Evolutionary conservation across 1,139 yeast genomes (phyloP).

Genomic region (Wickerhamomyces sp.): DNA sequence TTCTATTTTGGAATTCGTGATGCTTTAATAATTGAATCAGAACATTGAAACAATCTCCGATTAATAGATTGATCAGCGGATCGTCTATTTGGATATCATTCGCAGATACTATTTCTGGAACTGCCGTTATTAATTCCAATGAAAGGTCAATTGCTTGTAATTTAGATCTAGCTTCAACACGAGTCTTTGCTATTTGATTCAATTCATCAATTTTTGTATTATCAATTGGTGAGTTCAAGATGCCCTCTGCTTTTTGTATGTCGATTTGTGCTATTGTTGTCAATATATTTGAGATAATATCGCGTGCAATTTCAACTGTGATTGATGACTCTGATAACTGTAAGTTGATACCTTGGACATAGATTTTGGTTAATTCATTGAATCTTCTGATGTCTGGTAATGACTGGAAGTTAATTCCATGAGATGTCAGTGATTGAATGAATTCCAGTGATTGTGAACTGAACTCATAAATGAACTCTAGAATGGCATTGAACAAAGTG

Average conservation of each 20-base stretch:
- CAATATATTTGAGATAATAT: constrained; percentile 12
- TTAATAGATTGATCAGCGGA: constrained; percentile 28
- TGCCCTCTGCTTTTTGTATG: constrained; percentile 34
- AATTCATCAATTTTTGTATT: constrained; percentile 38
- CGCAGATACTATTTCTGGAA: constrained; percentile 53
- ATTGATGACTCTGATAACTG: constrained; percentile 46
- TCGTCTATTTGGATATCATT: constrained; percentile 21
- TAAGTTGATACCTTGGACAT: constrained; percentile 56
- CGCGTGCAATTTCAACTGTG: constrained; percentile 2
- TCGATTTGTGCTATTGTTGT: constrained; percentile 34
- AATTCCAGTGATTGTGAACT: constrained; percentile 62
- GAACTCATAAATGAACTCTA: constrained; percentile 64
- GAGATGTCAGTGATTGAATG: constrained; percentile 19
- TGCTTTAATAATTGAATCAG: constrained; percentile 37
- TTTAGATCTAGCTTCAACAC: constrained; percentile 45
- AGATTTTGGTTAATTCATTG: constrained; percentile 45
- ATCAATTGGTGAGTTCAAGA: constrained; percentile 33
- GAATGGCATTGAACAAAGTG: constrained; percentile 45
- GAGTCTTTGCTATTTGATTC: constrained; percentile 36
- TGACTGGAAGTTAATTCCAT: constrained; percentile 10
- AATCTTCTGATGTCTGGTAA: constrained; percentile 22
- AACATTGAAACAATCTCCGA: constrained; percentile 35
- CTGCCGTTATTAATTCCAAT: constrained; percentile 70
- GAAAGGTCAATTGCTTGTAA: constrained; percentile 65
- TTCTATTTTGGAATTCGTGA: constrained; percentile 44